Base-by-base conservation (phyloP, 225 moss, liverwort and hornwort genomes). In the Marchantia polymorpha region DNA sequence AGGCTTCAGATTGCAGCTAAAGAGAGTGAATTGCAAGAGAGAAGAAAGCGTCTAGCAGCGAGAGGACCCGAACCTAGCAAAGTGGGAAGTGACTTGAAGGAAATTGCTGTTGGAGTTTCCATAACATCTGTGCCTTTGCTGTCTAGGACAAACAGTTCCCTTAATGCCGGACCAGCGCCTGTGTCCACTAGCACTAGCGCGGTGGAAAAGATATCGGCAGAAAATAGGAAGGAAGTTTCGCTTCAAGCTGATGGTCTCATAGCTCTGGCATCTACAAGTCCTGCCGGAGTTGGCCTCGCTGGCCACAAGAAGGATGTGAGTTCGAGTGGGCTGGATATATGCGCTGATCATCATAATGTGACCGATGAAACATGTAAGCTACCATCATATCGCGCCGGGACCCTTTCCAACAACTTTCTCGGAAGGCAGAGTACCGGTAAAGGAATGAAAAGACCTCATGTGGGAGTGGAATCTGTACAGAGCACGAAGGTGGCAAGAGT, bases 1-100 rank as follows among this genome's bases (percentile, higher is more conserved):
- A 88, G 93, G 69, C 90, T 87, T 77, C 84, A 82, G 77, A 93
- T 93, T 76, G 88, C 90, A 74, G 90, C 85, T 3, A 93, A 93
- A 82, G 91, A 93, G 81, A 91, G 58, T 78, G 90, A 91, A 73
- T 78, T 93, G 66, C 81, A 91, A 69, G 75, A 82, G 67, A 75
- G 81, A 82, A 80, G 85, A 83, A 89, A 84, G 30, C 81, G 82
- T 8, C 47, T 82, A 55, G 70, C 82, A 49, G 79, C 78, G 14
- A 87, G 79, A 60, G 82, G 79, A 14, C 51, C 87, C 59, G 87
- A 87, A 72, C 58, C 60, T 72, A 19, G 84, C 73, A 82, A 73
- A 68, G 83, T 72, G 26, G 73, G 54, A 12, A 59, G 29, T 60
- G 84, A 84, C 29, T 30, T 19, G 46, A 84, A 72, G 79, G 82